phyloP scores from a whole-genome alignment of 1,284 basidiomycete genomes.

The Ustilago xerochloae region DNA sequence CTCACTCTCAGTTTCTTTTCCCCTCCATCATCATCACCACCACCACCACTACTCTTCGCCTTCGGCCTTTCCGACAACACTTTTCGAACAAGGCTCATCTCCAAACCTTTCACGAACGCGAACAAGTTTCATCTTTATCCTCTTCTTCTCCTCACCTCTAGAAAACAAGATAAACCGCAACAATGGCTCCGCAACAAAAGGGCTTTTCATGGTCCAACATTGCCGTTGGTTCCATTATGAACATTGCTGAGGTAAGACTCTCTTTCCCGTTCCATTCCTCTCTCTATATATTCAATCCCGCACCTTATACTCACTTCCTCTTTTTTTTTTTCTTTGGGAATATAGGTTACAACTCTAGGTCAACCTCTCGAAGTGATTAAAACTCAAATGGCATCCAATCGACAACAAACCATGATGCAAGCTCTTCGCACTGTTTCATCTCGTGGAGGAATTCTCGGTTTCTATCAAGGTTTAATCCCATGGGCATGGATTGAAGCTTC shows the following conservation, averaged over 20 bases:
- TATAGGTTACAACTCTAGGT: conserved; percentile 91
- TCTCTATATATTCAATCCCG: conserved; percentile 6
- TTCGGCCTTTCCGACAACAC: too few relatives aligned
- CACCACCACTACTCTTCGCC: not conserved
- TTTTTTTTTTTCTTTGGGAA: conserved; percentile 22
- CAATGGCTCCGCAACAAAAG: conserved; percentile 74
- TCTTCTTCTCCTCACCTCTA: not conserved
- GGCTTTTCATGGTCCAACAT: conserved; percentile 99
- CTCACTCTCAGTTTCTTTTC: not conserved
- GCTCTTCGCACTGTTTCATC: conserved; percentile 88
- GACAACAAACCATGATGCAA: conserved; percentile 84
- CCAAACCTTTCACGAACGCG: too few relatives aligned
- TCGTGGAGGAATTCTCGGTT: conserved; percentile 87
- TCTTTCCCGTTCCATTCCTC: not conserved
- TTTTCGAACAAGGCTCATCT: too few relatives aligned
- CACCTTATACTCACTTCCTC: conserved; percentile 11
- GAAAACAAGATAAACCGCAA: conserved; percentile 8
- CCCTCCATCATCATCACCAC: not conserved
- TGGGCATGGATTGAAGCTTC: conserved; percentile 99
- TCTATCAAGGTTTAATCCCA: conserved; percentile 98
- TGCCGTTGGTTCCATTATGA: conserved; percentile 81
- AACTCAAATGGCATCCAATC: conserved; percentile 73
- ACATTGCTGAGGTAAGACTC: conserved; percentile 89
- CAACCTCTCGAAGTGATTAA: conserved; percentile 98
- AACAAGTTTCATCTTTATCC: too few relatives aligned